phyloP scores from a whole-genome alignment of 495 filamentous ascomycete genomes.

The Amniculicola lignicola region DNA sequence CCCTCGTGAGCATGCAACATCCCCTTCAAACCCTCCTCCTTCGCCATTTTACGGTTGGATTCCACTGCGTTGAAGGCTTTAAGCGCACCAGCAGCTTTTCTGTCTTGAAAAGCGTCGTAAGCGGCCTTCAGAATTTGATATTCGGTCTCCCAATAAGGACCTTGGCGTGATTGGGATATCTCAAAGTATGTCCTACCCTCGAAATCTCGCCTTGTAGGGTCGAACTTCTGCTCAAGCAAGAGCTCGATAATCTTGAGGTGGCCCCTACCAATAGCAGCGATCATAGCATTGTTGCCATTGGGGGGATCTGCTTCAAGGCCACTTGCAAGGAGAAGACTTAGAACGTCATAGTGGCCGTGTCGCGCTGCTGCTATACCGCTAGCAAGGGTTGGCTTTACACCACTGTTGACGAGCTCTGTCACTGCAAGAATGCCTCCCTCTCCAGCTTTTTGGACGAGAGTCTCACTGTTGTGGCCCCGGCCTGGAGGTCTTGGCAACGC shows the following conservation, averaged over 20 bases:
- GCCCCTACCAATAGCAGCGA: conserved; percentile 35
- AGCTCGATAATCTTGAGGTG: conserved; percentile 76
- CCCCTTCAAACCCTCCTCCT: too few species aligned
- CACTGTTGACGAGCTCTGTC: conserved; percentile 37
- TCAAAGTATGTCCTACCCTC: conserved; percentile 72
- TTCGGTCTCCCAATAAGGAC: conserved; percentile 77
- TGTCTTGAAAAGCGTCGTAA: background rate
- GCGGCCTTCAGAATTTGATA: background rate
- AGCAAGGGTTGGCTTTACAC: conserved; percentile 75
- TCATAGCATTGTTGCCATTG: background rate
- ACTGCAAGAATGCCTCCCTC: background rate
- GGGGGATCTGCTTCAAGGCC: background rate
- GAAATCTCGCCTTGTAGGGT: conserved; percentile 63
- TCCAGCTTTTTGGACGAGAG: background rate
- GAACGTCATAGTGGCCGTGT: conserved; percentile 79
- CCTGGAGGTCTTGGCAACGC: too few species aligned
- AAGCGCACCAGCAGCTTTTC: too few species aligned
- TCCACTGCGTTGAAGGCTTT: too few species aligned
- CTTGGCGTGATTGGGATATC: conserved; percentile 70
- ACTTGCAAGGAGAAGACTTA: conserved; percentile 77
- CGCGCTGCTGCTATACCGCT: conserved; percentile 81
- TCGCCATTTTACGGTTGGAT: too few species aligned
- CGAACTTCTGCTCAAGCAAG: conserved; percentile 72
- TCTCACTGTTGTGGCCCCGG: background rate
- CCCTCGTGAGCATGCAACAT: too few species aligned